Base-by-base conservation (phyloP, 805 yeast species). In the Jamesozyma spencerorum region DNA sequence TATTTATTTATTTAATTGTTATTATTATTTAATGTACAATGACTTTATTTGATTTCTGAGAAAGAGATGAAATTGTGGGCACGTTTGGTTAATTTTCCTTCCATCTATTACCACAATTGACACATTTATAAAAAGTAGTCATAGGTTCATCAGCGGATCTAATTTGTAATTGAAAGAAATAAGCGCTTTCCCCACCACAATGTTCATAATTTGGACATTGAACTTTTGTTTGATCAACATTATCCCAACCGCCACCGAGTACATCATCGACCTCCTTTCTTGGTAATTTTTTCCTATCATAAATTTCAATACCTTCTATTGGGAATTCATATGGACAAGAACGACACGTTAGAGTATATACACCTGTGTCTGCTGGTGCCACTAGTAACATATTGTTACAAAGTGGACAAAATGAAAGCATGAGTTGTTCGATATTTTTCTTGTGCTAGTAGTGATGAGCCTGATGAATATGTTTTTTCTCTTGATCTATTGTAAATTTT, bases 101-200 rank as follows among this genome's bases (percentile, higher is more conserved):
- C 98, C 98, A 92, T 64, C 90, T 94, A 57, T 86, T 75, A 37
- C 85, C 85, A 69, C 98, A 92, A 47, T 77, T 81, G 29, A 87
- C 87, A 68, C 98, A 92, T 63, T 90, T 87, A 63, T 85, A 90
- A 61, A 92, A 92, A 2, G 97, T 90, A 0, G 98, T 92, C 97
- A 92, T 92, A 18, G 98, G 98, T 68, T 92, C 98, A 72, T 92
- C 98, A 2, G 98, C 98, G 46, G 95, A 84, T 64, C 98, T 74
- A 55, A 92, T 92, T 63, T 92, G 98, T 44, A 92, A 69, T 65
- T 92, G 97, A 73, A 88, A 92, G 70, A 85, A 92, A 64, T 92
- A 92, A 0, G 98, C 98, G 63, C 86, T 85, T 49, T 77, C 83
- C 48, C 81, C 80, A 31, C 85, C 94, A 68, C 98, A 92, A 2